phyloP scores from a whole-genome alignment of 805 yeast genomes.

The Lipomyces chichibuensis region DNA sequence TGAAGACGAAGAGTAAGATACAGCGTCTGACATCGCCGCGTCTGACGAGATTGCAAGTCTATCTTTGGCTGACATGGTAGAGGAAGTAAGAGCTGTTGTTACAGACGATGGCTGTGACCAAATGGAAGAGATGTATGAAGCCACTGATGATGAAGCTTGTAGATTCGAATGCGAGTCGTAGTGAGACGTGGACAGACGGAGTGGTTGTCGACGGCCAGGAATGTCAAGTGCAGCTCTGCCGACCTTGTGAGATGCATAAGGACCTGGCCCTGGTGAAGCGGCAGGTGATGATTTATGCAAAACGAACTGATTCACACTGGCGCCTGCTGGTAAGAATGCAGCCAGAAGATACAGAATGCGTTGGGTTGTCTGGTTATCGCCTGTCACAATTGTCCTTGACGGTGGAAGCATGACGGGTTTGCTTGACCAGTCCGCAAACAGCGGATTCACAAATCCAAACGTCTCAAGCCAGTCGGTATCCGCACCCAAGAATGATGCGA shows the following conservation, averaged over 20 bases:
- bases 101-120: conserved; percentile 6
- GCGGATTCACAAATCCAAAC: neutral
- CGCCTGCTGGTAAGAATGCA: conserved; percentile 8
- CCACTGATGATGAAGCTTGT: conserved; percentile 1
- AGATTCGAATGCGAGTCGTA: neutral
- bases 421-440: neutral
- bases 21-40: neutral
- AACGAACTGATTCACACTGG: neutral
- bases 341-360: conserved; percentile 7
- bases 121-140: conserved; percentile 10
- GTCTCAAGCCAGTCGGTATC: conserved; percentile 1
- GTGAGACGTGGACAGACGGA: neutral
- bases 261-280: neutral
- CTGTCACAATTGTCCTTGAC: neutral
- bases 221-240: neutral
- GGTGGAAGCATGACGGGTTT: neutral
- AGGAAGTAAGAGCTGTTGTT: neutral
- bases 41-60: neutral
- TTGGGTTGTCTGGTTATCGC: neutral
- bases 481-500: neutral
- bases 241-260: neutral
- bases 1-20: neutral
- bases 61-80: neutral
- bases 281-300: neutral
- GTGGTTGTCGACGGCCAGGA: neutral